Evolutionary conservation across 225 moss, liverwort and hornwort genomes (phyloP), one percentile per base, ranked within the genome.

Genomic region (Climacium dendroides): DNA sequence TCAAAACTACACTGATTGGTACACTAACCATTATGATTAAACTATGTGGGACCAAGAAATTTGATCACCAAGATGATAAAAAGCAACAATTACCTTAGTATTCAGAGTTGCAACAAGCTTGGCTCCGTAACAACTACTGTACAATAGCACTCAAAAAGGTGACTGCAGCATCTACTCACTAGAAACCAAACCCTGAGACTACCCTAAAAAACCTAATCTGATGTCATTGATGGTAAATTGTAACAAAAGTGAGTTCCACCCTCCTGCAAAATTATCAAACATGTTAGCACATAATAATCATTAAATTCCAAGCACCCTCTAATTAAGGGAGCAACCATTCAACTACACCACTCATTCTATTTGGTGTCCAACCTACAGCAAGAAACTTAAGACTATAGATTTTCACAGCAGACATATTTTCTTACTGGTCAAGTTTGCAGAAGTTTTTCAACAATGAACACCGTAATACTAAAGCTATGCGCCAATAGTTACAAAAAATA

Each of bases 51-150:
- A 87, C 89, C 86, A 66, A 83, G 80, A 60, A 88, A 86, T 87
- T 69, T 87, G 78, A 75, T 78, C 65, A 87, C 72, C 63, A 74
- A 84, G 53, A 89, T 47, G 54, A 79, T 59, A 83, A 73, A 84
- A 67, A 86, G 81, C 85, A 74, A 84, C 55, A 80, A 74, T 80
- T 73, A 82, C 80, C 87, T 85, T 58, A 82, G 63, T 82, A 80
- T 81, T 79, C 63, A 67, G 89, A 87, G 88, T 86, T 88, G 83
- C 60, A 72, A 89, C 87, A 91, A 87, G 86, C 86, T 72, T 88
- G 82, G 87, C 89, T 82, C 79, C 76, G 85, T 80, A 43, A 90
- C 81, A 72, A 88, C 90, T 91, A 91, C 86, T 89, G 80, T 92
- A 92, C 93, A 94, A 83, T 66, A 89, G 85, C 74, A 89, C 55